Conservation (phyloP, 148 eudicot genomes). For the Oxyria digyna region DNA sequence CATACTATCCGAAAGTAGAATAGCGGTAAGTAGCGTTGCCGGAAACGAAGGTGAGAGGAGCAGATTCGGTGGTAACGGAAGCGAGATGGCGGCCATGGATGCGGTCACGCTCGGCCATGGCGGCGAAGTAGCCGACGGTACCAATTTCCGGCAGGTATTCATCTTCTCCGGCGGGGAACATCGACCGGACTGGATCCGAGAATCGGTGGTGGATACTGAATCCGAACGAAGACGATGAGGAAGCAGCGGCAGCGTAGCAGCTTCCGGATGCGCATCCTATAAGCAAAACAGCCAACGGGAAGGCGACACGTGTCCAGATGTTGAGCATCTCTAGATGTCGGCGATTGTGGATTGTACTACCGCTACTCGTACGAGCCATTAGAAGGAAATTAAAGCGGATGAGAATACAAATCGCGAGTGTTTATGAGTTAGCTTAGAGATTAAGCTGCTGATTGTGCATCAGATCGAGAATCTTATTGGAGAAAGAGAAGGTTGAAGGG, state of each 20-base stretch:
- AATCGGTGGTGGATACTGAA: slow-evolving; percentile 67
- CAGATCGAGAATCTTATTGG: neutral
- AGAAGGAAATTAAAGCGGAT: neutral
- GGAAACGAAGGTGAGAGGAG: slow-evolving; percentile 32
- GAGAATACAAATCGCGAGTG: neutral
- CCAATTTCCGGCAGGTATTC: slow-evolving; percentile 52
- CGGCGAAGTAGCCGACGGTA: slow-evolving; percentile 36
- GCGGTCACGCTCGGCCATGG: slow-evolving; percentile 69
- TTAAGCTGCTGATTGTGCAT: neutral
- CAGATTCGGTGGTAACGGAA: slow-evolving; percentile 2
- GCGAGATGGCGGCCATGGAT: slow-evolving; percentile 48
- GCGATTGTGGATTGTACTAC: neutral
- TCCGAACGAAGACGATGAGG: slow-evolving; percentile 38
- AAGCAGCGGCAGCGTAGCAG: slow-evolving; percentile 28
- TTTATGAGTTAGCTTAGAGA: neutral
- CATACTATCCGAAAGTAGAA: slow-evolving; percentile 61
- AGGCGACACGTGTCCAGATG: slow-evolving; percentile 4
- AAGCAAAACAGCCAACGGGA: slow-evolving; percentile 3
- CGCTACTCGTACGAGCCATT: neutral
- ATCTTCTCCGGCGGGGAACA: slow-evolving; percentile 25
- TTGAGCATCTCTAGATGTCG: neutral
- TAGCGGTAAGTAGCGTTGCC: slow-evolving; percentile 49
- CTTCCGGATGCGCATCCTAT: slow-evolving; percentile 13
- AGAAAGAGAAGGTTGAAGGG: neutral
- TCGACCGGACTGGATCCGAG: slow-evolving; percentile 58